Base-by-base conservation (phyloP, 2,329 filamentous ascomycete genomes). In the Trematosphaeria pertusa region DNA sequence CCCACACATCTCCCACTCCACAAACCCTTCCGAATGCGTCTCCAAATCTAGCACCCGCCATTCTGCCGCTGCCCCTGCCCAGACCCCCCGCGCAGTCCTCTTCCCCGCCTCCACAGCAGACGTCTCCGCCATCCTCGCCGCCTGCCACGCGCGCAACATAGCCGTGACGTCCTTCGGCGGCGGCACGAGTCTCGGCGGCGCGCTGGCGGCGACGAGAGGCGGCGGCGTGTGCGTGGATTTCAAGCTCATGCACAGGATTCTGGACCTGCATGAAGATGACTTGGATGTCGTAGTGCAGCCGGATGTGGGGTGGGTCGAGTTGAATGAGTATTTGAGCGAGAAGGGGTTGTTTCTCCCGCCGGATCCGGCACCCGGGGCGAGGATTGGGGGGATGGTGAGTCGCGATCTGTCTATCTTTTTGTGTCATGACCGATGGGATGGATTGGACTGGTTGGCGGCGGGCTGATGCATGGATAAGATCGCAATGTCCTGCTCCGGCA, bases 171-270 rank as follows among this genome's bases (percentile, higher is more conserved):
- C 86, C 0, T 95, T 89, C 74, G 89, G 86, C 39, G 92, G 91
- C 20, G 92, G 92, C 21, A 96, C 92, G 7, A 91, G 87, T 61
- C 78, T 96, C 18, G 92, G 96, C 70, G 92, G 92, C 2, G 89
- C 96, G 69, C 93, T 88, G 69, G 84, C 89, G 1, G 83, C 90
- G 1, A 94, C 89, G 5, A 76, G 85, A 54, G 87, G 88, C 46
- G 87, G 88, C 46, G 92, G 92, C 5, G 82, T 96, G 15, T 93
- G 89, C 58, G 80, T 96, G 59, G 89, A 96, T 73, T 95, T 96
- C 69, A 80, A 81, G 42, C 80, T 83, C 41, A 96, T 97, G 92
- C 82, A 89, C 70, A 81, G 85, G 63, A 83, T 96, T 36, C 48
- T 95, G 19, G 75, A 79, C 20, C 72, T 96, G 56, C 86, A 95